Conservation (phyloP, 768 basidiomycete genomes). For the Amanita rubescens region DNA sequence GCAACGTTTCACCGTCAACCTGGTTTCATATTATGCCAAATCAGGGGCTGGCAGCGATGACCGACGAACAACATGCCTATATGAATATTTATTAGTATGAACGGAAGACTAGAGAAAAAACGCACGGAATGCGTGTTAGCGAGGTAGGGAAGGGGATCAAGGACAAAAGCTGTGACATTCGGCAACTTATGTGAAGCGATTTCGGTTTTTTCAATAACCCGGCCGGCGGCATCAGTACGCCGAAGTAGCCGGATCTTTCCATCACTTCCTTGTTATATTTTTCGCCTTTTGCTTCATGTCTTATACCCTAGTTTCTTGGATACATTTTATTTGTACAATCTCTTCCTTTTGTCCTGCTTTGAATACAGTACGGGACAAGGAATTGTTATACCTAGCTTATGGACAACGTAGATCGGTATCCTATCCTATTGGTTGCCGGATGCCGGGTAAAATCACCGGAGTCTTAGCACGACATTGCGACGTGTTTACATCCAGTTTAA, state of each 20-base stretch:
- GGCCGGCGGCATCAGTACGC: background rate
- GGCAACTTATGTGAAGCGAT: background rate
- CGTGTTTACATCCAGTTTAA: too few relatives aligned
- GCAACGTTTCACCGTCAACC: background rate
- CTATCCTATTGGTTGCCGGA: too few relatives aligned
- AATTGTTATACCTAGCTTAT: too few relatives aligned
- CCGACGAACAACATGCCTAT: background rate
- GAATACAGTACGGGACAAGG: too few relatives aligned
- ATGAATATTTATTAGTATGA: background rate
- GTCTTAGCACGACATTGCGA: too few relatives aligned
- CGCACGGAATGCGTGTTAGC: background rate
- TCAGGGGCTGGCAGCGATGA: background rate
- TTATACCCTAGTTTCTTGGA: too few relatives aligned
- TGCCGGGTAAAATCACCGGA: too few relatives aligned
- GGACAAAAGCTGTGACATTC: background rate
- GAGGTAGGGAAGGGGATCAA: background rate
- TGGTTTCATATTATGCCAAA: background rate
- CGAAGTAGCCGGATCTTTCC: background rate
- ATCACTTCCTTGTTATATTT: background rate
- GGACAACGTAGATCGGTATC: too few relatives aligned
- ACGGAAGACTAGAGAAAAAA: background rate
- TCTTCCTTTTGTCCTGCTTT: too few relatives aligned
- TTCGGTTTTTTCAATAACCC: background rate
- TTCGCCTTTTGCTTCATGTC: too few relatives aligned
- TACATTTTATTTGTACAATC: too few relatives aligned